Percentiles rank a stretch among this genome's conserved stretches.
Evolutionary conservation across 2,329 filamentous ascomycete genomes (phyloP).

Genomic region (Exophiala calicioides): DNA sequence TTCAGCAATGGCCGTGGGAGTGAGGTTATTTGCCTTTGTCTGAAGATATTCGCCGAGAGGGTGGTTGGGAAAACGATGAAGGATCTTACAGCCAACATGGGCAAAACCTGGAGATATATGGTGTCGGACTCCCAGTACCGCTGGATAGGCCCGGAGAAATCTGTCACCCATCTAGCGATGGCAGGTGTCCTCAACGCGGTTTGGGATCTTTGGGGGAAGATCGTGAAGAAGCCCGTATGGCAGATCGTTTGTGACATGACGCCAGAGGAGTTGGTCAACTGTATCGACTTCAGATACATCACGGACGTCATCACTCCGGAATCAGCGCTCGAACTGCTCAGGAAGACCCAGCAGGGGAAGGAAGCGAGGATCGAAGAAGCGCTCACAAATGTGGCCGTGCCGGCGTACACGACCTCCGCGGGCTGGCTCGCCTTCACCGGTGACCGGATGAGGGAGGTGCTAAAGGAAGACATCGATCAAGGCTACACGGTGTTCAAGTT

Average conservation of each 20-base stretch:
- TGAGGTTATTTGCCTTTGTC: conserved; percentile 84
- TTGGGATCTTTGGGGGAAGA: conserved; percentile 95
- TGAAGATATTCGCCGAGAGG: too few species aligned
- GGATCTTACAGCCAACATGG: conserved; percentile 12
- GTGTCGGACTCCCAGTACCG: conserved; percentile 89
- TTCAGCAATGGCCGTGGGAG: conserved; percentile 66
- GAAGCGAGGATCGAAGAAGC: conserved; percentile 71
- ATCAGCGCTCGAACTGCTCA: conserved; percentile 73
- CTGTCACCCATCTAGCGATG: conserved; percentile 87
- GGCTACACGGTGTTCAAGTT: conserved; percentile 27
- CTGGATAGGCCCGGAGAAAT: conserved; percentile 93
- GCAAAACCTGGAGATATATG: conserved; percentile 82
- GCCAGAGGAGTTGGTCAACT: conserved; percentile 79
- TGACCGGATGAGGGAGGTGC: conserved; percentile 78
- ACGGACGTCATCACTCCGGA: conserved; percentile 88
- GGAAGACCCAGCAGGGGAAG: conserved; percentile 67
- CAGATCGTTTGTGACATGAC: conserved; percentile 85
- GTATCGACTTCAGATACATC: conserved; percentile 93
- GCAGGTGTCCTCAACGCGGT: conserved; percentile 86
- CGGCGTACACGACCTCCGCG: conserved; percentile 85
- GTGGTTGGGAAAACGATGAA: too few species aligned
- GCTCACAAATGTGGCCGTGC: conserved; percentile 71
- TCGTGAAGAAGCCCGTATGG: conserved; percentile 84
- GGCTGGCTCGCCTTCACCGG: conserved; percentile 90
- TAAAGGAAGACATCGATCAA: conserved; percentile 3